Evolutionary conservation across 2,329 filamentous ascomycete genomes (phyloP).

Genomic region (Exophiala oligosperma): DNA sequence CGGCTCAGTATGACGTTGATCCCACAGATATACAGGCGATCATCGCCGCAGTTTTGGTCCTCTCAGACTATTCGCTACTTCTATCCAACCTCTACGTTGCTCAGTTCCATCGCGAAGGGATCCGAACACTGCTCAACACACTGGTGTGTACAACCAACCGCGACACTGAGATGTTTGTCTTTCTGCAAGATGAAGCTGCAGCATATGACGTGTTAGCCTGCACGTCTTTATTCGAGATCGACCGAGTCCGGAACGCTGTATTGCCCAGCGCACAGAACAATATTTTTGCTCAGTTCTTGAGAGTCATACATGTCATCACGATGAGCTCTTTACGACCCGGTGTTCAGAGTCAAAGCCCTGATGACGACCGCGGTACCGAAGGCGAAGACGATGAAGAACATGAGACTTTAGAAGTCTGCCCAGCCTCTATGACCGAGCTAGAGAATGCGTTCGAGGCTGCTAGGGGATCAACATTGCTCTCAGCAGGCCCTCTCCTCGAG

Average conservation of each 20-base stretch:
- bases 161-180: background rate
- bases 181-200: slow-evolving; percentile 3
- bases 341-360: background rate
- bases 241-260: background rate
- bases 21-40: background rate
- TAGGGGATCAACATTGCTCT: background rate
- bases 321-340: background rate
- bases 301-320: background rate
- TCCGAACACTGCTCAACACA: background rate
- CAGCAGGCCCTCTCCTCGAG: background rate
- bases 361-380: background rate
- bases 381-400: background rate
- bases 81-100: background rate
- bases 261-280: slow-evolving; percentile 1
- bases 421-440: no score
- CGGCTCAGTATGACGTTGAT: background rate
- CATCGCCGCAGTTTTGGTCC: background rate
- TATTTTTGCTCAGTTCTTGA: background rate
- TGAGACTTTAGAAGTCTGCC: no score
- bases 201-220: slow-evolving; percentile 7
- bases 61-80: slow-evolving; percentile 1
- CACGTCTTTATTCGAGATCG: slow-evolving; percentile 4
- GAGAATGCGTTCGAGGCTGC: background rate
- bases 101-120: background rate
- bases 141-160: background rate